Evolutionary conservation across 73 alveolate genomes (phyloP), one percentile per base, ranked within the genome.

Genomic region (Uronychia binucleata): DNA sequence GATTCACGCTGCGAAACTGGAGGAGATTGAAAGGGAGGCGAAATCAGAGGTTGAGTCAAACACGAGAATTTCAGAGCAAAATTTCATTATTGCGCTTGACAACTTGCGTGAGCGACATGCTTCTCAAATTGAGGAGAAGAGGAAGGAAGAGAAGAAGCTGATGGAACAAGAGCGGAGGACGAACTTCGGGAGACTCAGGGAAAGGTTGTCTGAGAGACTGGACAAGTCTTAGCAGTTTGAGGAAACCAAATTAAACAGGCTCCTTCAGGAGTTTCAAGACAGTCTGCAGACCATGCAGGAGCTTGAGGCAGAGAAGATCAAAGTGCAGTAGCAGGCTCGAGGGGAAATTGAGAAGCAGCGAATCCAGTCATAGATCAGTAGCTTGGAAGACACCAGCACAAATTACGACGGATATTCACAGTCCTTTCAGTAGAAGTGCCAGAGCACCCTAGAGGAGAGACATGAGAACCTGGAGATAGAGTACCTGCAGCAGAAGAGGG

Each of bases 201-300:
- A 46, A 19, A 46, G 67, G 67, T 11, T 46, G 67, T 11, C n/a
- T 46, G 67, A 86, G 57, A 67, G 31, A 31, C 60, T 78, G 83
- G 5, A 86, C 32, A 28, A 85, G 58, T n/a, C 59, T 78, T 57
- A 77, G 58, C 87, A 32, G n/a, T 25, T 28, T 78, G 19, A 46
- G 67, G 86, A 84, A 58, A 81, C 58, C 31, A 5, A 46, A 46
- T 11, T 46, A 19, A 46, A 46, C 67, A 46, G 67, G 19, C n/a
- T 46, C 19, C 67, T 46, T 46, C 67, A 46, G 19, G 67, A 46
- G 19, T 19, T 46, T 46, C 19, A 46, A 46, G 67, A 46, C 67
- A 46, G 67, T 46, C 67, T 46, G 67, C n/a, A 46, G 67, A 46
- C 67, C 67, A 46, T 46, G 67, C 67, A 46, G 5, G 5, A 46